Base-by-base conservation (phyloP, 352 stramenopile species). In the Pythium biforme region DNA sequence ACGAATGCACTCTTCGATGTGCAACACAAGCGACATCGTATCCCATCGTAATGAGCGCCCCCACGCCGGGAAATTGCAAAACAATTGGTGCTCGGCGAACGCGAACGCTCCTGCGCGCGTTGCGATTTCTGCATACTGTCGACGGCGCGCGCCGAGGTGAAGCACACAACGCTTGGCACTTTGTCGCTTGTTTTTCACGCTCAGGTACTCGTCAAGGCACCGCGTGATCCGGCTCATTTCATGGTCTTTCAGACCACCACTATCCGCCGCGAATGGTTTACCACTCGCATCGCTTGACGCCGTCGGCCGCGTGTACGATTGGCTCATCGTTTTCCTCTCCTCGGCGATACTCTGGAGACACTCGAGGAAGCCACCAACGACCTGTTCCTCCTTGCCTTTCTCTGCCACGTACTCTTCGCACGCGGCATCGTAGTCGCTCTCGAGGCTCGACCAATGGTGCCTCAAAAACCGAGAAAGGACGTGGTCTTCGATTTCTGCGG, bases 401-500 rank as follows among this genome's bases (percentile, higher is more conserved):
- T 64, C 55, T 2, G 37, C 26, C 26, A 69, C 49, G 39, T 52
- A 69, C 14, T 49, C 54, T 23, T 56, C 31, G 26, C 60, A 57
- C 1, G 52, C 51, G 1, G 37, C 17, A 4, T 67, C 55, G 11
- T 60, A 64, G 6, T 63, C 62, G 2, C 10, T 56, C 22, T 69
- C 40, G 11, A 68, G 29, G 14, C 31, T 29, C 29, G 53, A 54
- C 46, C 33, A 50, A 19, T 64, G 59, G 6, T 59, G 66, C n/a
- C 54, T 48, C 17, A 65, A 71, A 29, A 83, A 77, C 7, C 67
- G 23, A 0, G 70, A 58, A 1, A 77, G 27, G 17, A 88, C 74
- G 19, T 77, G 55, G 23, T 74, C 70, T 6, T 82, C 68, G 1
- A 86, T 64, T 4, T 85, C 75, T 0, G 51, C 22, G 6, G 73